Percentiles rank a stretch among this genome's conserved stretches.
Conservation (phyloP, 495 filamentous ascomycete genomes). For the Lasiosphaeria ovina region DNA sequence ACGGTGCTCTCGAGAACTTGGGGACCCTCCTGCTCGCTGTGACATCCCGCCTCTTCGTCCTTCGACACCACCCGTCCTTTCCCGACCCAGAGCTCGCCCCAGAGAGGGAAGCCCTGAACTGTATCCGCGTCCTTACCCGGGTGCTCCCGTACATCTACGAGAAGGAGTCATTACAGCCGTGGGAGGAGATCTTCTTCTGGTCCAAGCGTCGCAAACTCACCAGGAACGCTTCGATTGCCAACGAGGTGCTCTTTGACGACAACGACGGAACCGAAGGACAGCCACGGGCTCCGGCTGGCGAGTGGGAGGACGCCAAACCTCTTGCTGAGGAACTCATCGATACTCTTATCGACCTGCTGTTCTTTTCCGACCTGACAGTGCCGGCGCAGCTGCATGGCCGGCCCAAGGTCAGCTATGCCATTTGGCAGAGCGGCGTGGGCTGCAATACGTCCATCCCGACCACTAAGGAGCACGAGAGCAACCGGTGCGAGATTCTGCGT, state of each 20-base stretch:
- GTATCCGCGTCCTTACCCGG: conserved; percentile 87
- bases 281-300: conserved; percentile 51
- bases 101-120: conserved; percentile 87
- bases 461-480: conserved; percentile 86
- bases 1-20: conserved; percentile 81
- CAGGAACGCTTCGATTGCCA: conserved; percentile 51
- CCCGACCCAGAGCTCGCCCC: conserved; percentile 87
- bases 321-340: conserved; percentile 93
- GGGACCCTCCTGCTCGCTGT: conserved; percentile 85
- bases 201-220: conserved; percentile 62
- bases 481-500: conserved; percentile 85
- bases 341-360: conserved; percentile 82
- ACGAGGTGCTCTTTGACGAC: conserved; percentile 86
- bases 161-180: conserved; percentile 76
- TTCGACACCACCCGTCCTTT: conserved; percentile 87
- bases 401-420: conserved; percentile 83
- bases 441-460: conserved; percentile 88
- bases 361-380: conserved; percentile 86
- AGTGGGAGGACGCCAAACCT: conserved; percentile 81
- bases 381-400: conserved; percentile 63
- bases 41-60: conserved; percentile 71
- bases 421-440: conserved; percentile 97
- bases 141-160: conserved; percentile 93
- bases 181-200: conserved; percentile 97
- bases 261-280: conserved; percentile 46